Evolutionary conservation across 1,284 basidiomycete species (phyloP).

Genomic region (Moesziomyces aphidis): DNA sequence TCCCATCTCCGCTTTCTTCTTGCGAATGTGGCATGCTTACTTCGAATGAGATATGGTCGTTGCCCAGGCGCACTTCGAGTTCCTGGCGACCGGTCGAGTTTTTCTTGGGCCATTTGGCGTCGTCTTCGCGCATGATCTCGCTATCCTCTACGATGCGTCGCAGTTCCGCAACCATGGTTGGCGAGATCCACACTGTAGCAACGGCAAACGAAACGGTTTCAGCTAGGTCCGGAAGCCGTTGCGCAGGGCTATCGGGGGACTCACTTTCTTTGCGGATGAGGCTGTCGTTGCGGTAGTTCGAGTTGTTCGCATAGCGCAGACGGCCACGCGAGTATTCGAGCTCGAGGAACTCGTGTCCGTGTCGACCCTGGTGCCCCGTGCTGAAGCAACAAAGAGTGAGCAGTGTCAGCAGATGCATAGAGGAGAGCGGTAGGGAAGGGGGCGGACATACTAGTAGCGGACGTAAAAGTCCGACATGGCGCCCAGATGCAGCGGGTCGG

Average conservation of each 20-base stretch:
- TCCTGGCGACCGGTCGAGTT: conserved; percentile 98
- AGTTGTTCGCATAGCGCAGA: conserved; percentile 98
- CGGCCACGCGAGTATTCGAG: conserved; percentile 98
- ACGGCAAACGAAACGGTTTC: neutral
- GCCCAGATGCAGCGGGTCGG: too few species aligned
- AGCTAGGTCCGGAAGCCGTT: neutral
- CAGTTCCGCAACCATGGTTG: conserved; percentile 89
- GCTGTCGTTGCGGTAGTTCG: conserved; percentile 97
- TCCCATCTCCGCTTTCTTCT: neutral
- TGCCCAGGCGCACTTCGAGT: conserved; percentile 91
- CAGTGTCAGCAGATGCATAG: neutral
- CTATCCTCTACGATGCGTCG: conserved; percentile 93
- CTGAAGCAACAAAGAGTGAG: conserved; percentile 20
- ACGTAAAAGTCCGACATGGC: conserved; percentile 65
- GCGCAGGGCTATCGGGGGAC: conserved; percentile 58
- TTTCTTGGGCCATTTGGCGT: conserved; percentile 97
- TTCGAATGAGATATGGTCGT: conserved; percentile 97
- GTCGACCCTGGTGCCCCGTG: conserved; percentile 64
- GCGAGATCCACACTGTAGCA: conserved; percentile 87
- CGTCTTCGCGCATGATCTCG: conserved; percentile 98
- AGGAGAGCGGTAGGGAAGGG: too few species aligned
- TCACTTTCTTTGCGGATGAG: conserved; percentile 97
- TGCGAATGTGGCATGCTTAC: conserved; percentile 71
- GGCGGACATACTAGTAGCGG: conserved; percentile 63
- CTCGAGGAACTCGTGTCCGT: conserved; percentile 80